These are phyloP conservation scores for Ceratocystis colombiana DNA, from an alignment of 2,329 filamentous ascomycete species.

Conservation along the genomic window DNA sequence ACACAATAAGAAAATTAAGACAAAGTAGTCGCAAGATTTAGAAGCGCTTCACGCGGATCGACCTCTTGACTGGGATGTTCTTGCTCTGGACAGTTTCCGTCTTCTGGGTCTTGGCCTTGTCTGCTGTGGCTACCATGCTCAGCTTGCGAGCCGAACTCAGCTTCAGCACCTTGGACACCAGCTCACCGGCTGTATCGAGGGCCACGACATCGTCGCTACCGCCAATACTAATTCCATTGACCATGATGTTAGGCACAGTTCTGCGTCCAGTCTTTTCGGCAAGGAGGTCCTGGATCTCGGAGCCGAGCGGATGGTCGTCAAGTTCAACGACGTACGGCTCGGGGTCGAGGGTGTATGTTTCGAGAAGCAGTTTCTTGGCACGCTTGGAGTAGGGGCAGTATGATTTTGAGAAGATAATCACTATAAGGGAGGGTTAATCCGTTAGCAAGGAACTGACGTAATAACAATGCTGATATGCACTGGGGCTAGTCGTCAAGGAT, in stretches of 20 bases:
- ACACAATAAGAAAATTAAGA: slow-evolving; percentile 3
- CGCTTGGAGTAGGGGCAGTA: slow-evolving; percentile 80
- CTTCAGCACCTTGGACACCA: slow-evolving; percentile 61
- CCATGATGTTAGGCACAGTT: slow-evolving; percentile 86
- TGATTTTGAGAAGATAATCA: slow-evolving; percentile 92
- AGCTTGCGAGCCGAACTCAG: slow-evolving; percentile 48
- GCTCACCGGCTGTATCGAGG: slow-evolving; percentile 54
- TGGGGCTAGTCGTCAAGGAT: too few species aligned
- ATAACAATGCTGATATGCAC: neutral
- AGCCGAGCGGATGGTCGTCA: slow-evolving; percentile 67
- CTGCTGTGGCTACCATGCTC: slow-evolving; percentile 21
- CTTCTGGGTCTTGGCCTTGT: slow-evolving; percentile 11
- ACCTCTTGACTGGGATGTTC: slow-evolving; percentile 12
- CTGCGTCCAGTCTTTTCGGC: slow-evolving; percentile 62
- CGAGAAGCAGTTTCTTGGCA: slow-evolving; percentile 75
- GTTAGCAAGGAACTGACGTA: slow-evolving; percentile 15
- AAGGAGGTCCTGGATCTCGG: slow-evolving; percentile 60
- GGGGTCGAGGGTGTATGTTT: slow-evolving; percentile 74
- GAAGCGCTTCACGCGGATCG: slow-evolving; percentile 16
- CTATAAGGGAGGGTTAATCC: slow-evolving; percentile 36
- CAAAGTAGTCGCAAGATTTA: neutral
- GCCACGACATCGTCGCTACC: slow-evolving; percentile 77
- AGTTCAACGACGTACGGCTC: slow-evolving; percentile 82
- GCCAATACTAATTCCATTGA: slow-evolving; percentile 81
- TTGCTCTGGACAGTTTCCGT: slow-evolving; percentile 15